Evolutionary conservation across 2,329 filamentous ascomycete genomes (phyloP).

Genomic region (Cladosporium sp.): DNA sequence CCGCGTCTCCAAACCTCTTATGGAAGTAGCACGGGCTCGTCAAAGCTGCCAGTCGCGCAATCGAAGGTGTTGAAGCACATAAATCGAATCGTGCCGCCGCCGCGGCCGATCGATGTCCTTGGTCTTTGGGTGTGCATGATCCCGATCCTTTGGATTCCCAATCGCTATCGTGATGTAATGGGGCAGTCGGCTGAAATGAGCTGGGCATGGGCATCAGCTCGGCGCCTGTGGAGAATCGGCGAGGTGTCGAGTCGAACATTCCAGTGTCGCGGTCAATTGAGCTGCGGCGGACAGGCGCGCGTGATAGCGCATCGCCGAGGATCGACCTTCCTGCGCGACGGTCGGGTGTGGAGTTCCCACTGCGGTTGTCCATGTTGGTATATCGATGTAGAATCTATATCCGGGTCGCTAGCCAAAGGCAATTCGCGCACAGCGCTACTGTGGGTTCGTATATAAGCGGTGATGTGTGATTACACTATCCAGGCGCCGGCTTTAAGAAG

Average conservation of each 20-base stretch:
- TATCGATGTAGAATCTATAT: neutral
- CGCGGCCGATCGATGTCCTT: conserved; percentile 22
- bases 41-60: conserved; percentile 57
- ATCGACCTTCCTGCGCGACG: conserved; percentile 7
- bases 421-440: no score
- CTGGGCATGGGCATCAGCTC: conserved; percentile 28
- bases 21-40: conserved; percentile 98
- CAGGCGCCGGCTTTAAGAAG: neutral
- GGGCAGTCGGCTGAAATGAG: conserved; percentile 13
- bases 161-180: conserved; percentile 25
- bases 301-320: conserved; percentile 26
- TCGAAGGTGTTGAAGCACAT: conserved; percentile 25
- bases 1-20: conserved; percentile 90
- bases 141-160: conserved; percentile 10
- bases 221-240: conserved; percentile 32
- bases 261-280: conserved; percentile 29
- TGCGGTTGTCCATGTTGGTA: conserved; percentile 7
- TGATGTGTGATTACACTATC: neutral
- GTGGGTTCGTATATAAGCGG: neutral
- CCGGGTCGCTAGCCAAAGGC: neutral
- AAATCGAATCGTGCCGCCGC: conserved; percentile 26
- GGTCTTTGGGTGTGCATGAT: conserved; percentile 22
- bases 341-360: conserved; percentile 8
- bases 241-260: conserved; percentile 28
- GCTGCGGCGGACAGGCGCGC: conserved; percentile 26